These are phyloP conservation scores for Acrocalymma vagum DNA, from an alignment of 2,329 filamentous ascomycete genomes.

Conservation along the genomic window DNA sequence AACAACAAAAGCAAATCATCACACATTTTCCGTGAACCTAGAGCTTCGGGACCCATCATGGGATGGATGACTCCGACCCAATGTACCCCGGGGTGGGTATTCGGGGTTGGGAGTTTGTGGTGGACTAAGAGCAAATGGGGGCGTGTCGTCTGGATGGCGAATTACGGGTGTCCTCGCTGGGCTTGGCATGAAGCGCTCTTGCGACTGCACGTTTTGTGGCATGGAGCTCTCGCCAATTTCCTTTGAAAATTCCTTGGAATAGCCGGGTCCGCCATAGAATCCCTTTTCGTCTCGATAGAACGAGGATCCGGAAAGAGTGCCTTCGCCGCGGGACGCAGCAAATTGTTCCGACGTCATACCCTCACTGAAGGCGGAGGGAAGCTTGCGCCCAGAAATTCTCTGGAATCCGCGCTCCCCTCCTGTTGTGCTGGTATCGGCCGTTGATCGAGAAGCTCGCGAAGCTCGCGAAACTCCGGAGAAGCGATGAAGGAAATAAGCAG, in stretches of 20 bases:
- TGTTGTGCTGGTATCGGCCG: conserved; percentile 45
- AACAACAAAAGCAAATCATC: conserved; percentile 27
- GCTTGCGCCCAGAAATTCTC: conserved; percentile 57
- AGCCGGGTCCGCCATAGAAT: conserved; percentile 42
- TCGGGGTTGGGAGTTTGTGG: conserved; percentile 49
- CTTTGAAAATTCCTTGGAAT: conserved; percentile 34
- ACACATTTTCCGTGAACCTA: conserved; percentile 58
- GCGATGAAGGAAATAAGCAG: conserved; percentile 48
- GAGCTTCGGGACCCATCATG: conserved; percentile 57
- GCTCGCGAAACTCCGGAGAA: conserved; percentile 49
- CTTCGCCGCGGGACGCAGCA: conserved; percentile 31
- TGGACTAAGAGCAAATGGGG: conserved; percentile 43
- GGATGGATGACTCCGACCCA: conserved; percentile 55
- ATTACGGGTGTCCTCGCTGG: conserved; percentile 70
- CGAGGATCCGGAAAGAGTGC: conserved; percentile 47
- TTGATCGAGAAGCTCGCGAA: conserved; percentile 48
- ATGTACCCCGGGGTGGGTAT: conserved; percentile 34
- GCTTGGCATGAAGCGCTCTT: conserved; percentile 55
- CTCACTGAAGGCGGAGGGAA: conserved; percentile 58
- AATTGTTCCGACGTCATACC: conserved; percentile 55
- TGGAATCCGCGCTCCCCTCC: conserved; percentile 55
- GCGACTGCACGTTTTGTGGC: conserved; percentile 32
- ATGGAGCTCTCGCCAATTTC: conserved; percentile 36
- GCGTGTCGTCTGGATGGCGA: conserved; percentile 51
- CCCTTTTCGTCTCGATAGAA: conserved; percentile 57